phyloP scores from a whole-genome alignment of 371 early-diverging fungal species.

The Batkoa obscura region DNA sequence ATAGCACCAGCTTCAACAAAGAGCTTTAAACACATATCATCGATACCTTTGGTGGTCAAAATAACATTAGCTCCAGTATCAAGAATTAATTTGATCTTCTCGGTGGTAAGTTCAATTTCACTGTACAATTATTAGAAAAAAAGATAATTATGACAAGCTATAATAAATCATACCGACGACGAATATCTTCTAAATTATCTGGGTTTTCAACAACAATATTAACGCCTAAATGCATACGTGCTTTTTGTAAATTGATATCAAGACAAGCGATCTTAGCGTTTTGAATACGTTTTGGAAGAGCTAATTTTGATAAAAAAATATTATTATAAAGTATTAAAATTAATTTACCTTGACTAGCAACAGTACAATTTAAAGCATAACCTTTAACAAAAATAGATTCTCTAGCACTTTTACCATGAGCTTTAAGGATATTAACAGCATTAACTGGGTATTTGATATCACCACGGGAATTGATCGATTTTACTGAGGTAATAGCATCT shows the following conservation, averaged over 20 bases:
- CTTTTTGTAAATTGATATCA: slow-evolving; percentile 98
- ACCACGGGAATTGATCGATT: slow-evolving; percentile 63
- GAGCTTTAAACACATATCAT: slow-evolving; percentile 94
- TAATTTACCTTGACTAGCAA: slow-evolving; percentile 58
- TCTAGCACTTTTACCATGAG: slow-evolving; percentile 89
- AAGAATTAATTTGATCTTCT: slow-evolving; percentile 90
- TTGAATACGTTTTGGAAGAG: slow-evolving; percentile 74
- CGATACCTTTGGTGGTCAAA: slow-evolving; percentile 98
- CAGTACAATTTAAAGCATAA: slow-evolving; percentile 97
- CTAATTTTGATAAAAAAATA: slow-evolving; percentile 15
- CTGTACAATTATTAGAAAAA: slow-evolving; percentile 13
- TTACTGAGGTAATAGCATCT: slow-evolving; percentile 87
- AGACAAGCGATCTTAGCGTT: slow-evolving; percentile 97
- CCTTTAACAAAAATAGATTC: slow-evolving; percentile 90
- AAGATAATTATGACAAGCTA: neutral
- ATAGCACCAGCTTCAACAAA: slow-evolving; percentile 90
- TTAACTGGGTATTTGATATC: slow-evolving; percentile 93
- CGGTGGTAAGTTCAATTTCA: slow-evolving; percentile 92
- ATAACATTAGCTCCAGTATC: slow-evolving; percentile 97
- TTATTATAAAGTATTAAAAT: neutral
- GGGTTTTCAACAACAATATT: slow-evolving; percentile 97
- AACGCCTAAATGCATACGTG: slow-evolving; percentile 97
- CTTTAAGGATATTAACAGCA: slow-evolving; percentile 97
- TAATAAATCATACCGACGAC: slow-evolving; percentile 49
- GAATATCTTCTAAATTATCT: slow-evolving; percentile 93